Conservation (phyloP, 208 protist genomes). For the Trypanosoma mega region DNA sequence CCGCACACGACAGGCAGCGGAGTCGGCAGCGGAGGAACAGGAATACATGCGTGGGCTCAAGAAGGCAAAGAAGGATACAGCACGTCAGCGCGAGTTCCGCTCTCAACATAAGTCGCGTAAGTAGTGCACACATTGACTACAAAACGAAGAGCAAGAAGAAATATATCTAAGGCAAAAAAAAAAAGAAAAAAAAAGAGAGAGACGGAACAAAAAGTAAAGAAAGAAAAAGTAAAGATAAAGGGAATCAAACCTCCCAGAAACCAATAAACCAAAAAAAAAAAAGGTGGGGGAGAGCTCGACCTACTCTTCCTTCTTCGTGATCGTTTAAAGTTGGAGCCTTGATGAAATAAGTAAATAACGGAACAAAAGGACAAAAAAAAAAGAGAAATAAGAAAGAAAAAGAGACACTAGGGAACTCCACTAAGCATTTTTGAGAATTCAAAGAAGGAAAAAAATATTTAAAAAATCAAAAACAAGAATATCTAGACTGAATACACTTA, state of each 20-base stretch:
- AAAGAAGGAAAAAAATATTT: no score
- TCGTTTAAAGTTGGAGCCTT: no score
- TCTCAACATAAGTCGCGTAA: constrained; percentile 86
- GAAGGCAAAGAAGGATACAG: constrained; percentile 92
- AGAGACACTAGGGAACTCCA: no score
- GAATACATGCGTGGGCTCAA: constrained; percentile 81
- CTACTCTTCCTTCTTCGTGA: no score
- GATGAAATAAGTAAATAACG: no score
- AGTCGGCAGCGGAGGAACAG: constrained; percentile 65
- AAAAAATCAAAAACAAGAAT: no score
- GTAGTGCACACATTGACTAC: constrained; percentile 7
- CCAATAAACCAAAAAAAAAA: background rate
- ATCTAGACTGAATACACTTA: no score
- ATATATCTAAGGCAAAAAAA: background rate
- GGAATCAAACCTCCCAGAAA: background rate
- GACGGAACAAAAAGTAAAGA: background rate
- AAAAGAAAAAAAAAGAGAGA: constrained; percentile 1
- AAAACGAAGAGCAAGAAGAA: constrained; percentile 6
- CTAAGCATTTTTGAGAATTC: no score
- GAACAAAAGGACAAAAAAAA: constrained; percentile 16
- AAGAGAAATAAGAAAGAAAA: constrained; percentile 6
- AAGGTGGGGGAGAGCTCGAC: no score
- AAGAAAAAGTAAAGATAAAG: background rate
- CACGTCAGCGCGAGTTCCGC: constrained; percentile 84
- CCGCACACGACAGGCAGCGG: constrained; percentile 47